Base-by-base conservation (phyloP, 768 basidiomycete genomes). In the Xerocomus potaroensis region DNA sequence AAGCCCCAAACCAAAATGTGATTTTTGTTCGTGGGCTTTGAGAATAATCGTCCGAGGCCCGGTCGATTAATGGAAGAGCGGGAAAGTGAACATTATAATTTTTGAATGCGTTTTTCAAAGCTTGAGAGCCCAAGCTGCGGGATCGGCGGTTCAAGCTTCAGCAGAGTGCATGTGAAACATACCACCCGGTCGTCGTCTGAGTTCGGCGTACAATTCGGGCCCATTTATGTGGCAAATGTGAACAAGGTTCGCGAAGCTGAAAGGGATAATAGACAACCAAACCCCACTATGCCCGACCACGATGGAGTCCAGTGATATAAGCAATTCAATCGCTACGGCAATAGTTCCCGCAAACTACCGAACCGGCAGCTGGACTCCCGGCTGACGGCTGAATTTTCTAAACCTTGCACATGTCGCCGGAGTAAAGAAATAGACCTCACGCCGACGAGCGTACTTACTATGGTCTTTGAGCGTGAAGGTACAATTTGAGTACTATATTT, bases 291-390 rank as follows among this genome's bases (percentile, higher is more conserved):
- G 36, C 27, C 62, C 59, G 62, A 61, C 50, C 22, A 36, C 26
- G 23, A 26, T 41, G 31, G 21, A 22, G 11, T 38, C 24, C 37
- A 24, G 46, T 47, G 42, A 49, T 39, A 50, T 53, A 62, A 57
- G 50, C 54, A 59, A 64, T 62, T 64, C 52, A 62, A 41, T 62
- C 49, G 53, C 53, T 57, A 54, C 57, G 53, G 52, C 46, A 61
- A 31, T 26, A 21, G 1, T 39, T 49, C n/a, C n/a, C 49, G 47
- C 39, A 47, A 46, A 37, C 46, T 52, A 48, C 58, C 47, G 42
- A 48, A 43, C 50, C 48, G 48, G 40, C n/a, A n/a, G n/a, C n/a
- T n/a, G n/a, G n/a, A n/a, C n/a, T n/a, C n/a, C n/a, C n/a, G n/a
- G n/a, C n/a, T n/a, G n/a, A n/a, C n/a, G n/a, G n/a, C n/a, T n/a